A percentile compares a stretch with the other conserved stretches of the same genome.
These are phyloP conservation scores for Tulasnella sp. DNA, from an alignment of 768 basidiomycete species.

Conservation along the genomic window DNA sequence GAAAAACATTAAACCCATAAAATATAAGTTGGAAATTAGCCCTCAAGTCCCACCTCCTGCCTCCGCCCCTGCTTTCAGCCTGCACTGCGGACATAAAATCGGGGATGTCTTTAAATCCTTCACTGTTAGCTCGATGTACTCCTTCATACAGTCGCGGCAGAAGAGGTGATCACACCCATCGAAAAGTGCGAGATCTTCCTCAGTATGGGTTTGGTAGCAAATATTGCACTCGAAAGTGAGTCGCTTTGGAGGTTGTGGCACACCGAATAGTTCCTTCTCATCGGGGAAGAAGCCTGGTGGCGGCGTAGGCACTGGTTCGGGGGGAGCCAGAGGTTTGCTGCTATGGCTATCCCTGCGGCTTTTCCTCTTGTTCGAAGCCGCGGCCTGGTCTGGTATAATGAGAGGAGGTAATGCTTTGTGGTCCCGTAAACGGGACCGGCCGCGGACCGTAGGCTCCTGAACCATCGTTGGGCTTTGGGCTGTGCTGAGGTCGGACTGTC, in stretches of 20 bases:
- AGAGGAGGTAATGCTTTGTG: neutral
- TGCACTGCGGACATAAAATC: conserved; percentile 54
- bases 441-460: neutral
- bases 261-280: neutral
- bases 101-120: conserved; percentile 46
- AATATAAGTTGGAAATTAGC: conserved; percentile 13
- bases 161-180: conserved; percentile 44
- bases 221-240: conserved; percentile 44
- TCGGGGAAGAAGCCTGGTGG: neutral
- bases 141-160: conserved; percentile 47
- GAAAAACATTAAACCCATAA: conserved; percentile 4
- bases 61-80: conserved; percentile 22
- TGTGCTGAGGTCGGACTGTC: neutral
- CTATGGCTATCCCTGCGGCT: neutral
- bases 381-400: neutral
- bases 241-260: neutral
- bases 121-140: conserved; percentile 40
- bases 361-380: neutral
- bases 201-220: conserved; percentile 45
- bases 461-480: neutral
- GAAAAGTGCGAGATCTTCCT: conserved; percentile 40
- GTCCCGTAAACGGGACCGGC: neutral
- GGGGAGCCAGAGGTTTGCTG: neutral
- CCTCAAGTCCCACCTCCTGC: conserved; percentile 31
- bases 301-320: neutral